A percentile compares a stretch with the other conserved stretches of the same genome.
Evolutionary conservation across 1,284 basidiomycete species (phyloP).

Genomic region (Coniophora puteana): DNA sequence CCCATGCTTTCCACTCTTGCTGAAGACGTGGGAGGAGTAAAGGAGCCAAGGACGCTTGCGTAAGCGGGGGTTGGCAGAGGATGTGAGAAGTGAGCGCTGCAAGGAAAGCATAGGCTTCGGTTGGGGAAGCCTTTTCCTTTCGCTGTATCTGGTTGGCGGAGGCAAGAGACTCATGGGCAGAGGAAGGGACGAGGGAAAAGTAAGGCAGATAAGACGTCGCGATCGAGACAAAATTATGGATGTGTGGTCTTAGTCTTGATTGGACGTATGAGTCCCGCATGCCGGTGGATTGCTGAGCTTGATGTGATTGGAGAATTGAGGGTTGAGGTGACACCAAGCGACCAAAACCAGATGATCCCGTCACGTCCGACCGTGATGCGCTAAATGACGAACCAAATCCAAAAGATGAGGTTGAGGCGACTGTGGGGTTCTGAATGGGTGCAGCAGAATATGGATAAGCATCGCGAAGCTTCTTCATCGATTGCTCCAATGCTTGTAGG

Average conservation of each 20-base stretch:
- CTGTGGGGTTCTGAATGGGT: conserved; percentile 32
- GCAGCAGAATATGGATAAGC: conserved; percentile 75
- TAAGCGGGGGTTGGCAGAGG: conserved; percentile 59
- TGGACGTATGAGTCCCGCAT: conserved; percentile 79
- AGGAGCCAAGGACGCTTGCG: conserved; percentile 54
- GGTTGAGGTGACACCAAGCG: conserved; percentile 20
- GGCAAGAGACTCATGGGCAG: conserved; percentile 24
- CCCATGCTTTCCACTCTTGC: conserved; percentile 76
- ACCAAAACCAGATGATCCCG: conserved; percentile 8
- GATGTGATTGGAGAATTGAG: conserved; percentile 19
- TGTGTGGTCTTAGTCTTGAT: conserved; percentile 68
- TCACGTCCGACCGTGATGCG: conserved; percentile 18
- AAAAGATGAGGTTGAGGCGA: conserved; percentile 32
- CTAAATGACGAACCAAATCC: conserved; percentile 45
- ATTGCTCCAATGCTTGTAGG: conserved; percentile 59
- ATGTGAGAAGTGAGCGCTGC: conserved; percentile 64
- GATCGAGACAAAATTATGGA: conserved; percentile 69
- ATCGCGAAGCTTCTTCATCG: conserved; percentile 69
- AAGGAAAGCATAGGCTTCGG: conserved; percentile 71
- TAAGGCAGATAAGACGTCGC: conserved; percentile 79
- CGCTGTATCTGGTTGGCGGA: conserved; percentile 43
- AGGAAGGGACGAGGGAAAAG: conserved; percentile 65
- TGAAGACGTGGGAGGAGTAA: conserved; percentile 56
- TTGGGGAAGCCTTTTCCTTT: conserved; percentile 61
- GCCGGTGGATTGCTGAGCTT: conserved; percentile 28